A percentile compares a stretch with the other conserved stretches of the same genome.
Conservation (phyloP, 352 stramenopile species). For the Globisporangium takayamanum region DNA sequence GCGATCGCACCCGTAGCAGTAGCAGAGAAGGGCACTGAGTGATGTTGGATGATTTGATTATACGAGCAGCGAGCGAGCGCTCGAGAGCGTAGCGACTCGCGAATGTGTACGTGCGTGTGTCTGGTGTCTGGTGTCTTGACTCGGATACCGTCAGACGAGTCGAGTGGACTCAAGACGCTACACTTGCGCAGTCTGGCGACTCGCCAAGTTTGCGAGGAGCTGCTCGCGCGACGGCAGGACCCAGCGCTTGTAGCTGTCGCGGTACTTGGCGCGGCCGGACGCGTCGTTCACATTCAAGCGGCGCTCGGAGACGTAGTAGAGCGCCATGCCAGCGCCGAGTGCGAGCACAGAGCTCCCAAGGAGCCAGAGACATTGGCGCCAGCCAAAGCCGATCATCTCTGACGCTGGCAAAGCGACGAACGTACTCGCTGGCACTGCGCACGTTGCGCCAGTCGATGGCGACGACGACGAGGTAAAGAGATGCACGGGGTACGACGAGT, state of each 20-base stretch:
- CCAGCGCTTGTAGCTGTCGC: slow-evolving; percentile 58
- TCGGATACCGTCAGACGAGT: too few relatives aligned
- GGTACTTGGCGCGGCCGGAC: slow-evolving; percentile 33
- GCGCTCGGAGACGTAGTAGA: slow-evolving; percentile 42
- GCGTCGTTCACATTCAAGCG: slow-evolving; percentile 35
- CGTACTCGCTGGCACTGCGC: slow-evolving; percentile 16
- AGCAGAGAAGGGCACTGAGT: neutral
- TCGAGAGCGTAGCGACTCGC: too few relatives aligned
- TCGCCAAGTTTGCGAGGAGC: slow-evolving; percentile 29
- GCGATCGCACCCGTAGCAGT: neutral
- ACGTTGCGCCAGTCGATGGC: slow-evolving; percentile 22
- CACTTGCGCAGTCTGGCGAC: slow-evolving; percentile 6
- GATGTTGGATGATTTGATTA: too few relatives aligned
- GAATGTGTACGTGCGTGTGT: too few relatives aligned
- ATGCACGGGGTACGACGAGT: slow-evolving; percentile 63
- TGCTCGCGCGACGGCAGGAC: slow-evolving; percentile 62
- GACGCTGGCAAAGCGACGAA: slow-evolving; percentile 36
- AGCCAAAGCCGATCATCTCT: slow-evolving; percentile 33
- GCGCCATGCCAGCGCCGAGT: slow-evolving; percentile 28
- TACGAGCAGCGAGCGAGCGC: too few relatives aligned
- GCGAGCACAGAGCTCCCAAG: slow-evolving; percentile 27
- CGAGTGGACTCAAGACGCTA: neutral
- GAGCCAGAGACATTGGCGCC: slow-evolving; percentile 34
- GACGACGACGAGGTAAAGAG: slow-evolving; percentile 17
- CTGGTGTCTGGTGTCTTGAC: too few relatives aligned